Conservation (phyloP, 2,329 filamentous ascomycete species). For the Malbranchea zuffiana region DNA sequence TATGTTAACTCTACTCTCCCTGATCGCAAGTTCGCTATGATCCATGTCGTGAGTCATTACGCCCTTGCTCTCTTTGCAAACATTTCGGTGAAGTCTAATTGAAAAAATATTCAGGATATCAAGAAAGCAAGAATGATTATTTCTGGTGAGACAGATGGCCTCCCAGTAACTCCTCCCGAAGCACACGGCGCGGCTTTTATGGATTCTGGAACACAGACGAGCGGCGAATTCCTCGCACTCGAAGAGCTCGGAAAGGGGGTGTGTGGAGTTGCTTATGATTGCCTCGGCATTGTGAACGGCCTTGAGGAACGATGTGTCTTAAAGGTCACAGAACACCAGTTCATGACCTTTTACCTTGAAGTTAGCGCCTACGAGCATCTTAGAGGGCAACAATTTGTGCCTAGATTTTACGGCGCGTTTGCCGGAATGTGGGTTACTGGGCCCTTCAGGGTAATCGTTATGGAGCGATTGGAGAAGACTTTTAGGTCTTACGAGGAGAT, state of each 20-base stretch:
- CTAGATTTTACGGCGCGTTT: conserved; percentile 2
- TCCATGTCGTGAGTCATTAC: not conserved
- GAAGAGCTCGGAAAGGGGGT: not conserved
- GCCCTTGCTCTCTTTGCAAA: no score
- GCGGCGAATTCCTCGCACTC: not conserved
- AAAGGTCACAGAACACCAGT: not conserved
- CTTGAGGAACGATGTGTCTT: not conserved
- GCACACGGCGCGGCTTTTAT: not conserved
- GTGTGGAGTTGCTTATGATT: not conserved
- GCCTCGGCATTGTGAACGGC: not conserved
- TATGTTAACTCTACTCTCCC: not conserved
- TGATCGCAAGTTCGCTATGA: not conserved
- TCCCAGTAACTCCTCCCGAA: not conserved
- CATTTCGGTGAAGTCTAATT: not conserved
- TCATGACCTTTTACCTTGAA: not conserved
- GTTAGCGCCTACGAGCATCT: not conserved
- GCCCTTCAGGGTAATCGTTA: not conserved
- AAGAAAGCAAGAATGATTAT: not conserved
- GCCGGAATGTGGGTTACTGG: not conserved
- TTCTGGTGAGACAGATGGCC: not conserved
- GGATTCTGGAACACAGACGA: not conserved
- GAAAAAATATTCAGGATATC: not conserved
- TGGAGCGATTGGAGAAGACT: conserved; percentile 4
- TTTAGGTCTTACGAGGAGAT: conserved; percentile 3
- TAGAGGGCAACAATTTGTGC: not conserved